Percentiles rank a stretch among this genome's conserved stretches.
phyloP scores from a whole-genome alignment of 164 flowering plant genomes.

The Tetrastigma voinierianum region DNA sequence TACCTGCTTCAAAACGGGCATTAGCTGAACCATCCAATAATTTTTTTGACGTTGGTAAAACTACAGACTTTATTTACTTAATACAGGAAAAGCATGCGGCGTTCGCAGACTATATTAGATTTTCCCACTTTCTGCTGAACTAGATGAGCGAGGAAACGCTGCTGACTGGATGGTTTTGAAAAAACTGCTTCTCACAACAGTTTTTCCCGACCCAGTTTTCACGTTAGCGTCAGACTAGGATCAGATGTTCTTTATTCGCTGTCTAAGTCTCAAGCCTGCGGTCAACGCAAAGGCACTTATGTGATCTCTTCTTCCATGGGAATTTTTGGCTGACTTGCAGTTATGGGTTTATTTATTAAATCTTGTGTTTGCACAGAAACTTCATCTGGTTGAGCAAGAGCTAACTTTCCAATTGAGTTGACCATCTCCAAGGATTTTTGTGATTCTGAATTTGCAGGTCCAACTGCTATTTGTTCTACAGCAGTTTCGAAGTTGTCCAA shows the following conservation, averaged over 20 bases:
- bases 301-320: slow-evolving; percentile 18
- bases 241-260: slow-evolving; percentile 23
- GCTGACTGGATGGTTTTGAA: slow-evolving; percentile 29
- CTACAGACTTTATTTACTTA: slow-evolving; percentile 25
- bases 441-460: slow-evolving; percentile 11
- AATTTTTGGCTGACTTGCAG: slow-evolving; percentile 20
- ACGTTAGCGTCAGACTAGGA: slow-evolving; percentile 21
- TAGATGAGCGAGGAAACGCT: slow-evolving; percentile 48
- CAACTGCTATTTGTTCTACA: slow-evolving; percentile 14
- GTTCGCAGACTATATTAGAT: slow-evolving; percentile 11
- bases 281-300: slow-evolving; percentile 11
- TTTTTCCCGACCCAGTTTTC: slow-evolving; percentile 23
- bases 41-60: slow-evolving; percentile 42
- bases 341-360: slow-evolving; percentile 10
- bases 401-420: slow-evolving; percentile 14
- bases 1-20: slow-evolving; percentile 75
- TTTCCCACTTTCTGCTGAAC: slow-evolving; percentile 61
- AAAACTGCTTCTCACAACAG: slow-evolving; percentile 29
- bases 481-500: slow-evolving; percentile 10
- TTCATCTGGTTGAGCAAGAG: slow-evolving; percentile 17
- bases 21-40: slow-evolving; percentile 34
- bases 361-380: slow-evolving; percentile 22
- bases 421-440: slow-evolving; percentile 19
- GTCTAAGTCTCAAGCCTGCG: slow-evolving; percentile 12
- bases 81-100: slow-evolving; percentile 16